Percentiles rank a stretch among this genome's conserved stretches.
phyloP scores from a whole-genome alignment of 257 asterid genomes.

The Solanum raphanifolium region DNA sequence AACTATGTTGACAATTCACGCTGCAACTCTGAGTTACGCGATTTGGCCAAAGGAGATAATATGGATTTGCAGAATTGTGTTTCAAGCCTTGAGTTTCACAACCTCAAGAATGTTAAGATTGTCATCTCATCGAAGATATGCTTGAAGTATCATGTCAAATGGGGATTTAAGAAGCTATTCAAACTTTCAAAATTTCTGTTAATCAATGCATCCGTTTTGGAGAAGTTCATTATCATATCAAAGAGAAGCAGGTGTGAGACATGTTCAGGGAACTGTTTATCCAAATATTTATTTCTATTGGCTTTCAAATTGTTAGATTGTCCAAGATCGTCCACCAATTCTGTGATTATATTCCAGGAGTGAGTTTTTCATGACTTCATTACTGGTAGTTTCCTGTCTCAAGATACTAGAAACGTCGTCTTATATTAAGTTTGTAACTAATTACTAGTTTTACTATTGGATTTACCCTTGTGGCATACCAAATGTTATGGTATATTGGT shows the following conservation, averaged over 20 bases:
- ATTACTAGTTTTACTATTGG: too few species aligned
- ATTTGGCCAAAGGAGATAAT: background rate
- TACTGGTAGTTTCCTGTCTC: background rate
- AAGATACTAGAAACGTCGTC: background rate
- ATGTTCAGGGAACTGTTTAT: background rate
- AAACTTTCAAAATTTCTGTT: background rate
- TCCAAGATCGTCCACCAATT: background rate
- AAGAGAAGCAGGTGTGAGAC: background rate
- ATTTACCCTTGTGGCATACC: background rate
- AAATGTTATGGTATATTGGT: background rate
- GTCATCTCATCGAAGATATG: background rate
- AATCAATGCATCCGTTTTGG: background rate
- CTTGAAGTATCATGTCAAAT: background rate
- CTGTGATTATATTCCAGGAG: background rate
- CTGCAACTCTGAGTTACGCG: background rate
- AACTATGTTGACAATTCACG: too few species aligned
- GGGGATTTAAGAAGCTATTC: background rate
- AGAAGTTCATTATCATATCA: background rate
- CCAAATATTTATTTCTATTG: background rate
- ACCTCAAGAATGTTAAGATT: background rate
- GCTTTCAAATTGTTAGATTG: background rate
- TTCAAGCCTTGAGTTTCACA: background rate
- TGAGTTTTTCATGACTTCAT: background rate
- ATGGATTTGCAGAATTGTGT: background rate
- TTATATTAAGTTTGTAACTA: background rate